Evolutionary conservation across 306 rosid genomes (phyloP).

Genomic region (Macrotyloma uniflorum): DNA sequence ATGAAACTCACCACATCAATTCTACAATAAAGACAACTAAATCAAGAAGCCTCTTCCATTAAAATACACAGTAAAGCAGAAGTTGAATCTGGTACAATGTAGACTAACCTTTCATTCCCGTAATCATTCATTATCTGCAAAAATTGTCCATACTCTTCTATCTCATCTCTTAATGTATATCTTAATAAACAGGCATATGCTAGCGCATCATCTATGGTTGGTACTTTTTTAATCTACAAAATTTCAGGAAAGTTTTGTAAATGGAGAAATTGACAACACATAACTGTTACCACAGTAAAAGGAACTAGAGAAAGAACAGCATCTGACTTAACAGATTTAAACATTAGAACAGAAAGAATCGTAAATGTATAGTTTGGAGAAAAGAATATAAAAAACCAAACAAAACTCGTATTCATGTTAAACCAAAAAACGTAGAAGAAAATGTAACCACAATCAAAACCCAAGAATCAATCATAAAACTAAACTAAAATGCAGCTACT

Average conservation of each 20-base stretch:
- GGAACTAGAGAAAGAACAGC: background rate
- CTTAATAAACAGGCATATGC: conserved; percentile 72
- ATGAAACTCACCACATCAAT: conserved; percentile 68
- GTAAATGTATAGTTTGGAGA: too few relatives aligned
- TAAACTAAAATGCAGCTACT: too few relatives aligned
- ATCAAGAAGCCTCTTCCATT: background rate
- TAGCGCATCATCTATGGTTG: conserved; percentile 72
- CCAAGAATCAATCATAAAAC: too few relatives aligned
- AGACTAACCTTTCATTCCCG: conserved; percentile 69
- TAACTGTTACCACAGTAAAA: conserved; percentile 24
- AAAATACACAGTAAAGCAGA: background rate
- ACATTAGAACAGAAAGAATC: too few relatives aligned
- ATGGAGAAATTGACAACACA: conserved; percentile 10
- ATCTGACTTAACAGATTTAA: background rate
- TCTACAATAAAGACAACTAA: conserved; percentile 47
- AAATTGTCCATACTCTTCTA: conserved; percentile 68
- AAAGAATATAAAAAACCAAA: too few relatives aligned
- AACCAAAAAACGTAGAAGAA: too few relatives aligned
- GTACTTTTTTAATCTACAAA: conserved; percentile 56
- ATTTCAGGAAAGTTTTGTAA: conserved; percentile 5
- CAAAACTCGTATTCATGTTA: too few relatives aligned
- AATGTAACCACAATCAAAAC: too few relatives aligned
- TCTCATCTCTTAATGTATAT: conserved; percentile 73
- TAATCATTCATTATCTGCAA: conserved; percentile 80
- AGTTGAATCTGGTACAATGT: background rate